A percentile compares a stretch with the other conserved stretches of the same genome.
Evolutionary conservation across 805 yeast species (phyloP).

Genomic region (Candida taoyuanica): DNA sequence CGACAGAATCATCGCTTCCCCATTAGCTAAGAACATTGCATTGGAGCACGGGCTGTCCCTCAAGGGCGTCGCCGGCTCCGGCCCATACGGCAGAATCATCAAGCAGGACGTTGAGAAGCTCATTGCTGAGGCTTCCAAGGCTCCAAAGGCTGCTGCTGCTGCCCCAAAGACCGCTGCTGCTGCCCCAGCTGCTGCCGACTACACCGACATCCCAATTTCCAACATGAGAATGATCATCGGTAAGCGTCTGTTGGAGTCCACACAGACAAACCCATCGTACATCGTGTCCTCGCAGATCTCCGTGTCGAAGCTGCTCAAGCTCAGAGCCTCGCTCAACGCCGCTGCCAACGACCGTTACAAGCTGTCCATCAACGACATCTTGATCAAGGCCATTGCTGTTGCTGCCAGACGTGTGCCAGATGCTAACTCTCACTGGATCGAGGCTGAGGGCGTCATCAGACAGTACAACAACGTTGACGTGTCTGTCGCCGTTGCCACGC

Average conservation of each 20-base stretch:
- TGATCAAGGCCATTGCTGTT: slow-evolving; percentile 89
- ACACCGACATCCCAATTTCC: slow-evolving; percentile 79
- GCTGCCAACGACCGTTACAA: slow-evolving; percentile 82
- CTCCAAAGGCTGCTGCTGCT: slow-evolving; percentile 38
- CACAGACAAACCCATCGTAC: slow-evolving; percentile 85
- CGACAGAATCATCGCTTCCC: slow-evolving; percentile 87
- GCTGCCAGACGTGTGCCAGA: slow-evolving; percentile 90
- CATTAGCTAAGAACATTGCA: slow-evolving; percentile 90
- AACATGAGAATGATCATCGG: slow-evolving; percentile 95
- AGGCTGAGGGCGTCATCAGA: slow-evolving; percentile 83
- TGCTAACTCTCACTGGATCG: slow-evolving; percentile 92
- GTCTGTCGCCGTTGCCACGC: slow-evolving; percentile 98
- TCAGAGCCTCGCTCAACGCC: slow-evolving; percentile 85
- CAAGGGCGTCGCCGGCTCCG: slow-evolving; percentile 83
- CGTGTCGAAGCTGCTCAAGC: slow-evolving; percentile 85
- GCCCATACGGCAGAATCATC: slow-evolving; percentile 92
- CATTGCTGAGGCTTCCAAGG: slow-evolving; percentile 41
- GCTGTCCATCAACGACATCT: slow-evolving; percentile 89
- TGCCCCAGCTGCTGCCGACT: slow-evolving; percentile 49
- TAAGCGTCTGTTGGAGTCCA: slow-evolving; percentile 78
- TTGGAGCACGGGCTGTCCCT: slow-evolving; percentile 86
- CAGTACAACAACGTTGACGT: slow-evolving; percentile 90
- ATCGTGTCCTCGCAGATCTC: slow-evolving; percentile 84
- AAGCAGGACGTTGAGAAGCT: slow-evolving; percentile 83
- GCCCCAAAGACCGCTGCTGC: slow-evolving; percentile 40